phyloP scores from a whole-genome alignment of 2,329 filamentous ascomycete genomes.

The Magnaporthales sp. region DNA sequence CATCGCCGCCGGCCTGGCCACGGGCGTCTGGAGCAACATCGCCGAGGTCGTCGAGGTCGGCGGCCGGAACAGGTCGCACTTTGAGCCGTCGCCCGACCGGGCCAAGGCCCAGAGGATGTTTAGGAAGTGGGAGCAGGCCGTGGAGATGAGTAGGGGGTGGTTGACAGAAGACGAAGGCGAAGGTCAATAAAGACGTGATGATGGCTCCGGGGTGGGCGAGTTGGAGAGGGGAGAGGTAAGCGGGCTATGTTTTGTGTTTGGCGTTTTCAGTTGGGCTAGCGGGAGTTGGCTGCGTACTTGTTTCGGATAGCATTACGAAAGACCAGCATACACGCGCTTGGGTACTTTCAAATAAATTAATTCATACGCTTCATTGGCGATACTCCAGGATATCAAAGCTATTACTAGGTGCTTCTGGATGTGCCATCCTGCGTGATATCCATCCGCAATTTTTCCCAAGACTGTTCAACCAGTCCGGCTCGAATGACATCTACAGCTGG shows the following conservation, averaged over 20 bases:
- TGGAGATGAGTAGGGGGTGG: slow-evolving; percentile 51
- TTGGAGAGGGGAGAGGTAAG: neutral
- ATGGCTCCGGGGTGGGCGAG: no score
- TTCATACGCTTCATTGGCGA: neutral
- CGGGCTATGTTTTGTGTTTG: neutral
- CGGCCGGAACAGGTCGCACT: slow-evolving; percentile 58
- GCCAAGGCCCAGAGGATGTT: slow-evolving; percentile 34
- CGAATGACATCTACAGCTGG: neutral
- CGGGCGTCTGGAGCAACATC: slow-evolving; percentile 68
- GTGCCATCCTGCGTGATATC: neutral
- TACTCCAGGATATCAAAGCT: neutral
- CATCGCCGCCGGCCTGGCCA: slow-evolving; percentile 80
- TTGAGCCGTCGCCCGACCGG: slow-evolving; percentile 48
- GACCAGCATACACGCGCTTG: neutral
- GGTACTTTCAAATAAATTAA: neutral
- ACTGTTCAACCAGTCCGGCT: neutral
- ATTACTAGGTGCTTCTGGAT: neutral
- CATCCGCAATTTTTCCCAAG: neutral
- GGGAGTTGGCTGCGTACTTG: neutral
- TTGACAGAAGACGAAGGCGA: slow-evolving; percentile 17
- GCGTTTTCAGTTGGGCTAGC: neutral
- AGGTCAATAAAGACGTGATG: neutral
- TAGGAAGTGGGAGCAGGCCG: slow-evolving; percentile 46
- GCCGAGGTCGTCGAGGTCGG: slow-evolving; percentile 68
- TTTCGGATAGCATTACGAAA: neutral